Evolutionary conservation across 495 filamentous ascomycete species (phyloP).

Genomic region (Trichoderma orchidacearum): DNA sequence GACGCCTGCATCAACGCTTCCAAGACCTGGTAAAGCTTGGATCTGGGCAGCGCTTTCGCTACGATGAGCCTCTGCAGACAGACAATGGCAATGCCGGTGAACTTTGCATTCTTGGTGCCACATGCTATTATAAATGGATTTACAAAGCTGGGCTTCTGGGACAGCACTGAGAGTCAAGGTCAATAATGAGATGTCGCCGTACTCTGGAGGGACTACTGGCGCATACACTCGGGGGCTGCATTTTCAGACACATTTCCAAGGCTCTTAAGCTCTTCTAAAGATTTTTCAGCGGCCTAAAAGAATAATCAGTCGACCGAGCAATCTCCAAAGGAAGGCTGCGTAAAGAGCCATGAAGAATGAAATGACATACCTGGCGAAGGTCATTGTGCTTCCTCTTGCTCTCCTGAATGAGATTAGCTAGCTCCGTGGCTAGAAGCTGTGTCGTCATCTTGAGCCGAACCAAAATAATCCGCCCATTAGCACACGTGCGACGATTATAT

Average conservation of each 20-base stretch:
- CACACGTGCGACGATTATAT: not conserved
- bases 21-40: conserved; percentile 66
- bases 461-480: not conserved
- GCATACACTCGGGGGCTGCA: conserved; percentile 1
- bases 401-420: conserved; percentile 86
- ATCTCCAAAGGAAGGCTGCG: not conserved
- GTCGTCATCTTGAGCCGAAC: conserved; percentile 63
- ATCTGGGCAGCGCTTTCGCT: conserved; percentile 57
- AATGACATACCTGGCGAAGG: conserved; percentile 57
- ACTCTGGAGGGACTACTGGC: conserved; percentile 3
- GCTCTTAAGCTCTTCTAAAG: conserved; percentile 75
- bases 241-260: conserved; percentile 24
- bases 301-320: conserved; percentile 4
- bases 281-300: conserved; percentile 81
- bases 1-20: conserved; percentile 77
- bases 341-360: not conserved
- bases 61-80: conserved; percentile 84
- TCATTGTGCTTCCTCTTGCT: conserved; percentile 88
- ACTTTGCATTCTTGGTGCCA: conserved; percentile 73
- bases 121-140: conserved; percentile 91
- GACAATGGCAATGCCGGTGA: conserved; percentile 71
- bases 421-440: conserved; percentile 78
- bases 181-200: conserved; percentile 7
- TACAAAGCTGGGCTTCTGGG: conserved; percentile 66
- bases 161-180: conserved; percentile 49